phyloP scores from a whole-genome alignment of 2,329 filamentous ascomycete genomes.

The Aspergillus sp. region DNA sequence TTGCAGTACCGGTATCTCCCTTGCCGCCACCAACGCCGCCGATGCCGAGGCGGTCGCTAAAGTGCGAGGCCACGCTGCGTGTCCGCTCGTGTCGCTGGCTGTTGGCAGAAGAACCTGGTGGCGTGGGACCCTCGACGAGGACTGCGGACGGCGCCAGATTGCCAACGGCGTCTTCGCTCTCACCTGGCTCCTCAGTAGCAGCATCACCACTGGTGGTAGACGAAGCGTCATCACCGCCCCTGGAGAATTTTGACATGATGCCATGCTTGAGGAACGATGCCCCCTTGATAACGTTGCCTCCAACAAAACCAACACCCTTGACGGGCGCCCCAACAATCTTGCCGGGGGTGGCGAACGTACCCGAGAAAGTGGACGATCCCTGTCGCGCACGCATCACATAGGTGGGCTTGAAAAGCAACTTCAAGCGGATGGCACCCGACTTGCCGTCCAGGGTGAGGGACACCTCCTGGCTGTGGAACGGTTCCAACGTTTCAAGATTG shows the following conservation, averaged over 20 bases:
- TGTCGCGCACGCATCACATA: conserved; percentile 83
- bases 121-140: conserved; percentile 22
- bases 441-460: conserved; percentile 76
- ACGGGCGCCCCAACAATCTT: conserved; percentile 94
- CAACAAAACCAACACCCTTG: conserved; percentile 77
- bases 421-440: conserved; percentile 73
- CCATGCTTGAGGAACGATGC: conserved; percentile 85
- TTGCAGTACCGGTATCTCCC: conserved; percentile 65
- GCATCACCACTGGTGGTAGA: conserved; percentile 16
- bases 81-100: conserved; percentile 40
- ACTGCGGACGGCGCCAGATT: conserved; percentile 16
- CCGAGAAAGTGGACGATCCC: conserved; percentile 86
- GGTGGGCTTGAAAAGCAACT: conserved; percentile 84
- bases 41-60: conserved; percentile 47
- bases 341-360: conserved; percentile 78
- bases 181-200: conserved; percentile 16
- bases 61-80: conserved; percentile 44
- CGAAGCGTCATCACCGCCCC: conserved; percentile 40
- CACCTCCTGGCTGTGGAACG: conserved; percentile 73
- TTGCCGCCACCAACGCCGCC: conserved; percentile 39
- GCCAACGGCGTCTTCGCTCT: conserved; percentile 10
- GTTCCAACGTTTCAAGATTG: conserved; percentile 71
- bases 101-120: conserved; percentile 12
- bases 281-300: conserved; percentile 78
- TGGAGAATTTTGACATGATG: conserved; percentile 55